A percentile compares a stretch with the other conserved stretches of the same genome.
Conservation (phyloP, 2,329 filamentous ascomycete species). For the Simplicillium sp. region DNA sequence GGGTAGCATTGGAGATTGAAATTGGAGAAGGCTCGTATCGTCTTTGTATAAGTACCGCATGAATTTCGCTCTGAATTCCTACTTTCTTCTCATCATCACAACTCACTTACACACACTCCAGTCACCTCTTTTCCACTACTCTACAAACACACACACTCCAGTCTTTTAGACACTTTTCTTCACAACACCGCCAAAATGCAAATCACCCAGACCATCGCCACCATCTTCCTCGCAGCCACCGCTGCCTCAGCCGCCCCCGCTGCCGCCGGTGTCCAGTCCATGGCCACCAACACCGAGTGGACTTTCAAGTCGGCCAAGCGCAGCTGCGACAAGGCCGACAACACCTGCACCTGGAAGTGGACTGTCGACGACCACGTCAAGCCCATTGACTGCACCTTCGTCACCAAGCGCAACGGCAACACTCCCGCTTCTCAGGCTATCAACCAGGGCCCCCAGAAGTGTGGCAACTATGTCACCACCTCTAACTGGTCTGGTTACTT, state of each 20-base stretch:
- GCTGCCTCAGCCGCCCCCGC: background rate
- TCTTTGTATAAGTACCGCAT: no score
- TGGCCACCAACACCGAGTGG: background rate
- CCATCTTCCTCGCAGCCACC: background rate
- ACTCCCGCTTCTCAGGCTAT: slow-evolving; percentile 17
- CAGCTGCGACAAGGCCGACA: slow-evolving; percentile 8
- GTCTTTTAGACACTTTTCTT: no score
- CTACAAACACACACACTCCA: background rate
- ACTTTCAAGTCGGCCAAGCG: background rate
- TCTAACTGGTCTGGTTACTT: slow-evolving; percentile 38
- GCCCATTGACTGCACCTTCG: slow-evolving; percentile 25
- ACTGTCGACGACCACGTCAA: slow-evolving; percentile 15
- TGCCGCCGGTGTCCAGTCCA: background rate
- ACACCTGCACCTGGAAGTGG: slow-evolving; percentile 20
- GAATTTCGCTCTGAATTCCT: background rate
- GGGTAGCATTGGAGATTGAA: no score
- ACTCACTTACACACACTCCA: background rate
- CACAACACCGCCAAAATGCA: background rate
- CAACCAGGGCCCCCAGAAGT: slow-evolving; percentile 21
- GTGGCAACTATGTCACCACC: slow-evolving; percentile 30
- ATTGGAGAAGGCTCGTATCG: no score
- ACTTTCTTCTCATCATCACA: background rate
- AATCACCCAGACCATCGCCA: background rate
- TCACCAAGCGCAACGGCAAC: slow-evolving; percentile 12
- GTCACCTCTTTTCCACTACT: background rate